A percentile compares a stretch with the other conserved stretches of the same genome.
Evolutionary conservation across 2,329 filamentous ascomycete species (phyloP).

Genomic region (Neocatenulostroma microsporum): DNA sequence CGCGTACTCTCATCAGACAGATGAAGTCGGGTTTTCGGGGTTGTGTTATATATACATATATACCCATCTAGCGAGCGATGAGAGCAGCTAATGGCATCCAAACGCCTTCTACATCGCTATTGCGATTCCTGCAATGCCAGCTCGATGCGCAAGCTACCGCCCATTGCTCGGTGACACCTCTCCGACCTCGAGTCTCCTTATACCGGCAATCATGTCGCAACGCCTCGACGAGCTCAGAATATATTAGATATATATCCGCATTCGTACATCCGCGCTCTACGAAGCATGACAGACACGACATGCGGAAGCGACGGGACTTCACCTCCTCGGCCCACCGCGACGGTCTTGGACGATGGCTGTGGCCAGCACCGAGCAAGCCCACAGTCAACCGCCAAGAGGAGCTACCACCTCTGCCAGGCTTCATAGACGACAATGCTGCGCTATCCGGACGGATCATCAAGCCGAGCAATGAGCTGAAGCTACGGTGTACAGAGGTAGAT

Average conservation of each 20-base stretch:
- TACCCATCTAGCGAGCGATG: constrained; percentile 17
- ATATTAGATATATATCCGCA: no score
- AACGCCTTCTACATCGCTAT: constrained; percentile 49
- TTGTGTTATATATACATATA: no score
- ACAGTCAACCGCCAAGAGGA: constrained; percentile 41
- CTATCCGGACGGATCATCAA: constrained; percentile 63
- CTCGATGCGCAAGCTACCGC: constrained; percentile 42
- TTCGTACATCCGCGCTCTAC: no score
- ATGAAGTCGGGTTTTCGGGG: no score
- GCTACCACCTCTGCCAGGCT: constrained; percentile 44
- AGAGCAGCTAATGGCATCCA: constrained; percentile 18
- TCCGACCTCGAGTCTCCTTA: background rate
- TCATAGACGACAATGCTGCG: constrained; percentile 54
- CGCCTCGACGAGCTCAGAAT: no score
- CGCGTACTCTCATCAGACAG: background rate
- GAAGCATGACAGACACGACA: constrained; percentile 16
- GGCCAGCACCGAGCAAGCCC: constrained; percentile 11
- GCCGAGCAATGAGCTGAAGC: constrained; percentile 71
- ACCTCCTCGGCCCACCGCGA: constrained; percentile 13
- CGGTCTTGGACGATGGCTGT: constrained; percentile 22
- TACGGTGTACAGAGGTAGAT: constrained; percentile 93
- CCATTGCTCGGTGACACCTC: background rate
- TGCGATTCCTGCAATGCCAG: constrained; percentile 67
- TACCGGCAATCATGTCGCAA: constrained; percentile 6
- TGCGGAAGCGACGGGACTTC: constrained; percentile 12